A percentile compares a stretch with the other conserved stretches of the same genome.
Evolutionary conservation across 805 yeast genomes (phyloP).

Genomic region (Teunomyces funiuensis): DNA sequence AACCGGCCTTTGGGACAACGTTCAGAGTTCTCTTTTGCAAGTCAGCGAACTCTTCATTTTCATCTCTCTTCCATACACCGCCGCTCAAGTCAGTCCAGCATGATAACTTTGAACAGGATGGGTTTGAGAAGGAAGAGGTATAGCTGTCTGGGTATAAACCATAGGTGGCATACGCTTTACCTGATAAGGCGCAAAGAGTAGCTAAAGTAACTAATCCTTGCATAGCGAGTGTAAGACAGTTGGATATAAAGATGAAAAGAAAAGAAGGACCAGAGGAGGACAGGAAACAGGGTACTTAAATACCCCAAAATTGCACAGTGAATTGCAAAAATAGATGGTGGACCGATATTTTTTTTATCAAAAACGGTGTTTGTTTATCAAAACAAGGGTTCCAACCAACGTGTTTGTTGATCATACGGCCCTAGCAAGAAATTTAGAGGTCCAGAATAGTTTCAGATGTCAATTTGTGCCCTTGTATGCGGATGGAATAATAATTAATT

Average conservation of each 20-base stretch:
- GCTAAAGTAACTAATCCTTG: not conserved
- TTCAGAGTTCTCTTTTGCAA: conserved; percentile 9
- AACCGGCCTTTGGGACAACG: conserved; percentile 23
- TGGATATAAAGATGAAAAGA: not conserved
- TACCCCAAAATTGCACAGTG: not conserved
- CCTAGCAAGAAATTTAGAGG: no score
- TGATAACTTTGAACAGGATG: conserved; percentile 8
- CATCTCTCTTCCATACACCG: conserved; percentile 7
- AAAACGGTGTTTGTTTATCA: not conserved
- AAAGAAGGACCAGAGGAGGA: not conserved
- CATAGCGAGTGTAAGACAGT: conserved; percentile 1
- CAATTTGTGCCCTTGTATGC: no score
- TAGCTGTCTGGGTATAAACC: conserved; percentile 3
- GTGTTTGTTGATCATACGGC: no score
- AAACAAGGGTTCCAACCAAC: no score
- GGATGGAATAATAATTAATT: no score
- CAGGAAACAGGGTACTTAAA: not conserved
- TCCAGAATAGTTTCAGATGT: no score
- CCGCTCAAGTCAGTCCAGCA: conserved; percentile 2
- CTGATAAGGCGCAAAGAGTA: not conserved
- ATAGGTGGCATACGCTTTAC: not conserved
- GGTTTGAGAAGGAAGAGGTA: not conserved
- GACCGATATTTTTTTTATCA: not conserved
- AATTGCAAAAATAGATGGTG: not conserved
- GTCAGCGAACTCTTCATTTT: conserved; percentile 9